phyloP scores from a whole-genome alignment of 1,284 basidiomycete genomes.

The Schizophyllum commune region DNA sequence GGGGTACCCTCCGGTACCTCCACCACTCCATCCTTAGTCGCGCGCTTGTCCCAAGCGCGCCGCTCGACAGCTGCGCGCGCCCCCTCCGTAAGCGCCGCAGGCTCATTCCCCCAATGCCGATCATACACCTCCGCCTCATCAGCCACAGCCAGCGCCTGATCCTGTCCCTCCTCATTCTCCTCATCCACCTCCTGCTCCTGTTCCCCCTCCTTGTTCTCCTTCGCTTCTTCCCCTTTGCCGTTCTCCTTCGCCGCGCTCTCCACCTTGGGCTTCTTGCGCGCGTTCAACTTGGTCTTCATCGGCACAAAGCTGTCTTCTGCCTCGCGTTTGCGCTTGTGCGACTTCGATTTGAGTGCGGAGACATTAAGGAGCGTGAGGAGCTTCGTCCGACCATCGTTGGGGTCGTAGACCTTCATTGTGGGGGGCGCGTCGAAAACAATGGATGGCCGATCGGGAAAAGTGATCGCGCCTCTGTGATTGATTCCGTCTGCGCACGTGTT shows the following conservation, averaged over 20 bases:
- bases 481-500: background rate
- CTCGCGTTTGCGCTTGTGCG: conserved; percentile 44
- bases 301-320: conserved; percentile 37
- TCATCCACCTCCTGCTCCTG: conserved; percentile 9
- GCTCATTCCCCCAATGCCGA: background rate
- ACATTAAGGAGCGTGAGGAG: conserved; percentile 94
- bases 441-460: background rate
- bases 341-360: conserved; percentile 58
- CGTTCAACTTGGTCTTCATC: conserved; percentile 54
- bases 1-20: background rate
- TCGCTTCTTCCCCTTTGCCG: conserved; percentile 1
- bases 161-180: conserved; percentile 12
- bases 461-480: background rate
- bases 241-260: background rate
- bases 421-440: background rate
- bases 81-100: background rate
- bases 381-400: conserved; percentile 35
- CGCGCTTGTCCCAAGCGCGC: background rate
- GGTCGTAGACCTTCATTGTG: conserved; percentile 23
- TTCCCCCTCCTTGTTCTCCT: conserved; percentile 13
- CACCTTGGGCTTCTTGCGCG: conserved; percentile 34
- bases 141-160: conserved; percentile 1
- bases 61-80: background rate
- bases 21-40: background rate
- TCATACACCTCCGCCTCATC: background rate